phyloP scores from a whole-genome alignment of 768 basidiomycete genomes.

The Termitomyces sp. region DNA sequence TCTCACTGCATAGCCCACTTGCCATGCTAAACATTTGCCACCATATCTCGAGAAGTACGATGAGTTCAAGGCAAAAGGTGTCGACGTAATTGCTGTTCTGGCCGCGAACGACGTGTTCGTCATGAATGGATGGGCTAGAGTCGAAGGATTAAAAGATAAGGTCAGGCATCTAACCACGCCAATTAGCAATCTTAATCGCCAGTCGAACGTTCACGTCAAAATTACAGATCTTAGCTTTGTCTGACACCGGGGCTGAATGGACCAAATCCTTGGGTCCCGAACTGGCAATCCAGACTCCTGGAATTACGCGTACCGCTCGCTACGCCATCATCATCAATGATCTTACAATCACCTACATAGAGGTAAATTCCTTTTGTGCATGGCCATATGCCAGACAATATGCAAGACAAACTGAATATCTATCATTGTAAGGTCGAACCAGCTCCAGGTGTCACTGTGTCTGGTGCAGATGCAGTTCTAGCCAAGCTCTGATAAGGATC shows the following conservation, averaged over 20 bases:
- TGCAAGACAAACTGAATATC: constrained; percentile 10
- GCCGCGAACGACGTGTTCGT: constrained; percentile 82
- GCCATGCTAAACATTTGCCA: constrained; percentile 61
- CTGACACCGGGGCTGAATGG: constrained; percentile 55
- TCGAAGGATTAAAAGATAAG: constrained; percentile 64
- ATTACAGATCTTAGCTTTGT: constrained; percentile 54
- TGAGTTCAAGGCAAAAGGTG: constrained; percentile 74
- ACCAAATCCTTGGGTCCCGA: constrained; percentile 42
- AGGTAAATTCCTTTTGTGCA: constrained; percentile 31
- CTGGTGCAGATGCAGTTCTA: constrained; percentile 57
- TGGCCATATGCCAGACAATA: constrained; percentile 7
- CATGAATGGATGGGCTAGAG: constrained; percentile 60
- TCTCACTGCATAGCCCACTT: constrained; percentile 43
- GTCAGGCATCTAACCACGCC: constrained; percentile 25
- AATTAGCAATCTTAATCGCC: neutral
- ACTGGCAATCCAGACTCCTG: constrained; percentile 49
- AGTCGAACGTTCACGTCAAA: neutral
- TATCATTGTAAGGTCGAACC: constrained; percentile 41
- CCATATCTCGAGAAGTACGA: constrained; percentile 67
- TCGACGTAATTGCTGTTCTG: constrained; percentile 68
- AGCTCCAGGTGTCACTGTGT: constrained; percentile 48
- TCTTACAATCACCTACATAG: constrained; percentile 64
- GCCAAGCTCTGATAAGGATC: constrained; percentile 28
- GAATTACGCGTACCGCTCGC: constrained; percentile 54
- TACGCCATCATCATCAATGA: constrained; percentile 68